Evolutionary conservation across 768 basidiomycete species (phyloP), one percentile per base, ranked within the genome.

Genomic region (Sporobolomyces phaffii): DNA sequence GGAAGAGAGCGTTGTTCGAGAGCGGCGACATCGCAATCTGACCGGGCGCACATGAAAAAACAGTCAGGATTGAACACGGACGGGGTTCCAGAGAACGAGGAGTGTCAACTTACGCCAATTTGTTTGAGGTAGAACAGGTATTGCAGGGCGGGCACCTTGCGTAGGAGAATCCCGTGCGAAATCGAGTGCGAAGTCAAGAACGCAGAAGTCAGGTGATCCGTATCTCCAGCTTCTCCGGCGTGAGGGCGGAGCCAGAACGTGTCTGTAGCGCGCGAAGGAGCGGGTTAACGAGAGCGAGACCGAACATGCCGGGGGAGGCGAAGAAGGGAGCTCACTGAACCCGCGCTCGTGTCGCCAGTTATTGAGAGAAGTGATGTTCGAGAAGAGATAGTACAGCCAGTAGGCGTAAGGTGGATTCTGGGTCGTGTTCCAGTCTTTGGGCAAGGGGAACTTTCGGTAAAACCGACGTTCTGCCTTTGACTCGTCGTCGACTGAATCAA

Each of bases 401-500:
- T 52, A 63, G 22, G 67, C 24, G 54, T 64, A 59, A 26, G 45
- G 40, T 41, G 45, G 96, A 47, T 90, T 91, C 73, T 93, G 89
- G 36, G 81, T 81, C 0, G 88, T 86, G 77, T 92, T 84, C 96
- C 96, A 99, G 44, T 90, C 80, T 44, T 84, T 82, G 3, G 96
- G 93, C 69, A 76, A 68, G 0, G 75, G 75, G 60, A 74, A 76
- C 63, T 76, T 98, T 74, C 87, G 88, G 76, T 96, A 88, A 49
- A 96, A 86, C 31, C 96, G 81, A 61, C 91, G 81, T 78, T 99
- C 96, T 0, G 85, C 81, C 79, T 97, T 98, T 3, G 90, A 92
- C 79, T 99, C 96, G 73, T 99, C 96, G 73, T 99, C 96, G 26
- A 99, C 96, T n/a, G 88, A 92, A 74, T 98, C 96, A 75, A 99